Percentiles rank a stretch among this genome's conserved stretches.
Evolutionary conservation across 129 eudicot genomes (phyloP).

Genomic region (Tagetes erecta): DNA sequence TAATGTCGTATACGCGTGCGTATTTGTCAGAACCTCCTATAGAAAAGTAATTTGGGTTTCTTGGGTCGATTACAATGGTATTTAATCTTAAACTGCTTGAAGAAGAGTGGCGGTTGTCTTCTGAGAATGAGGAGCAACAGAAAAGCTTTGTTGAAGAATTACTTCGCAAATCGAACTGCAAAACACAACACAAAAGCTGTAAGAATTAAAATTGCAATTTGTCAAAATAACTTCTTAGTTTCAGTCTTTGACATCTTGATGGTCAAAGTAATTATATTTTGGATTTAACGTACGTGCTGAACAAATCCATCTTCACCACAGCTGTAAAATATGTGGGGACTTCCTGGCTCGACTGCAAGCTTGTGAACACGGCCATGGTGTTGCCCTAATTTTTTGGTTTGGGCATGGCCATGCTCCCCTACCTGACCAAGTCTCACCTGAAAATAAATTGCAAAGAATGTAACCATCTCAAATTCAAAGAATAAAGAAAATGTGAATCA

Average conservation of each 20-base stretch:
- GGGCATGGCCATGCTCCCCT: slow-evolving; percentile 57
- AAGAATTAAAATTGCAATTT: not conserved
- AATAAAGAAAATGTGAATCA: not conserved
- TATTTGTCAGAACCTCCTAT: slow-evolving; percentile 75
- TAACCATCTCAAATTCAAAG: not conserved
- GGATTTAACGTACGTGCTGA: slow-evolving; percentile 56
- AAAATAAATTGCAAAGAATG: slow-evolving; percentile 4
- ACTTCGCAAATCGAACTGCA: slow-evolving; percentile 87
- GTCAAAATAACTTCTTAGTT: not conserved
- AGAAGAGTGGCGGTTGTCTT: slow-evolving; percentile 36
- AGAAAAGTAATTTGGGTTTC: slow-evolving; percentile 79
- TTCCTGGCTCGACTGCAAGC: slow-evolving; percentile 88
- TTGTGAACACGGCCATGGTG: slow-evolving; percentile 86
- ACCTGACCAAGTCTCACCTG: slow-evolving; percentile 82
- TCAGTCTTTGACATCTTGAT: not conserved
- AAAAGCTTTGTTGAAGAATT: slow-evolving; percentile 69
- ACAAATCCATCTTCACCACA: slow-evolving; percentile 91
- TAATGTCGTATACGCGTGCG: slow-evolving; percentile 76
- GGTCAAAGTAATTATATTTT: not conserved
- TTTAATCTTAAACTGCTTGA: slow-evolving; percentile 54
- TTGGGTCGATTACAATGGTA: slow-evolving; percentile 69
- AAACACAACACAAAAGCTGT: slow-evolving; percentile 19
- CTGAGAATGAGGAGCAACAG: slow-evolving; percentile 61
- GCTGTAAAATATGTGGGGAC: slow-evolving; percentile 82
- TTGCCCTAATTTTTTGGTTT: slow-evolving; percentile 68